phyloP scores from a whole-genome alignment of 164 flowering plant genomes.

The Malania oleifera region DNA sequence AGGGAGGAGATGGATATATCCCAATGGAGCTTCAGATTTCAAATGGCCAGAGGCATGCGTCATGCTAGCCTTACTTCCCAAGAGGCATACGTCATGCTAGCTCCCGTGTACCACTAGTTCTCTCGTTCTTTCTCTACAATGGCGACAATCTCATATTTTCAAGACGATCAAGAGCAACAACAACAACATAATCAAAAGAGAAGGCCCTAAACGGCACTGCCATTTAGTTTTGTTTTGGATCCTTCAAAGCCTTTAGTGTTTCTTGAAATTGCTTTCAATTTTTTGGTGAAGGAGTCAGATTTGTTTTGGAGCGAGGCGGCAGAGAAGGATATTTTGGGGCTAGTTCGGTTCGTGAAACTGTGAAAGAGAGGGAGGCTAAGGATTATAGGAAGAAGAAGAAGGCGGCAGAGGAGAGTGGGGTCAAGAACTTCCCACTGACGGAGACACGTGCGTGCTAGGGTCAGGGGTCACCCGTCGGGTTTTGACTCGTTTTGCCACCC shows the following conservation, averaged over 20 bases:
- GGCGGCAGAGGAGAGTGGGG: constrained; percentile 10
- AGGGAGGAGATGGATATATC: too few species aligned
- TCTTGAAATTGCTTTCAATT: constrained; percentile 46
- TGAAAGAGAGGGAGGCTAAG: constrained; percentile 17
- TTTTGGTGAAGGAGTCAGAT: constrained; percentile 38
- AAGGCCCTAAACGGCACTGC: constrained; percentile 3
- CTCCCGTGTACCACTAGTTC: too few species aligned
- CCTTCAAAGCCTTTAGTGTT: constrained; percentile 45
- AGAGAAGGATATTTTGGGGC: constrained; percentile 38
- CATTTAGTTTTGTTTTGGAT: constrained; percentile 40
- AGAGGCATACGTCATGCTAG: too few species aligned
- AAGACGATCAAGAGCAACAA: constrained; percentile 35
- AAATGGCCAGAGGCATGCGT: too few species aligned
- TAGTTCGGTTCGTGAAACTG: constrained; percentile 29
- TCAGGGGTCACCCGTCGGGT: too few species aligned
- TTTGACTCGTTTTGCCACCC: too few species aligned
- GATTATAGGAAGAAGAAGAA: not conserved
- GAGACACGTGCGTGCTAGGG: too few species aligned
- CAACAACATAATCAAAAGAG: not conserved
- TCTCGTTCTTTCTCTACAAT: constrained; percentile 18
- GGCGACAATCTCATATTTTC: constrained; percentile 65
- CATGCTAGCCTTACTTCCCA: too few species aligned
- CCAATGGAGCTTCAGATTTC: too few species aligned
- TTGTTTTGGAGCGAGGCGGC: constrained; percentile 34
- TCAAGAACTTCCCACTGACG: too few species aligned